These are phyloP conservation scores for Syncephalastrum sp. DNA, from an alignment of 371 early-diverging fungal species.

Conservation along the genomic window DNA sequence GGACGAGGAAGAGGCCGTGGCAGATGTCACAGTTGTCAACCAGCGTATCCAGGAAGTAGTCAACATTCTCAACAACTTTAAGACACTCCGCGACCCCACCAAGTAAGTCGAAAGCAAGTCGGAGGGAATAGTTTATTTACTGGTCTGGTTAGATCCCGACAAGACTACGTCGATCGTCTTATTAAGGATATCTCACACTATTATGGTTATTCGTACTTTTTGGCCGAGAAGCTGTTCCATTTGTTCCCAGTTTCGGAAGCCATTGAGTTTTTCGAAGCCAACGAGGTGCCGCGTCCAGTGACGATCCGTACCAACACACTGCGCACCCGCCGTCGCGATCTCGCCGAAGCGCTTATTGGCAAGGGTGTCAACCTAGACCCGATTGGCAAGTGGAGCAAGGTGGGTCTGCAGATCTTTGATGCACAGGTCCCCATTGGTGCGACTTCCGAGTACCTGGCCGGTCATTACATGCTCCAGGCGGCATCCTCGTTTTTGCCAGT, in stretches of 20 bases:
- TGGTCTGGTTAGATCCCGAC: conserved; percentile 56
- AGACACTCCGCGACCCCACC: conserved; percentile 73
- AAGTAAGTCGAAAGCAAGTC: conserved; percentile 31
- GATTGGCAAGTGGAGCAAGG: conserved; percentile 93
- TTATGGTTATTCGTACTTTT: conserved; percentile 95
- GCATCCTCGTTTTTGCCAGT: conserved; percentile 98
- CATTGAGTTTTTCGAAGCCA: conserved; percentile 98
- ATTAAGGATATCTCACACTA: conserved; percentile 85
- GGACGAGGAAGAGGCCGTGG: conserved; percentile 71
- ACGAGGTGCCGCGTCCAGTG: conserved; percentile 96
- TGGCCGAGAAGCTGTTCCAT: conserved; percentile 91
- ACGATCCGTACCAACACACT: conserved; percentile 98
- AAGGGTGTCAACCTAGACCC: conserved; percentile 98
- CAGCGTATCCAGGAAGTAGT: conserved; percentile 90
- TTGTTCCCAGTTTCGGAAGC: conserved; percentile 90
- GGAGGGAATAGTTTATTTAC: not conserved
- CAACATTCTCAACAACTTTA: conserved; percentile 85
- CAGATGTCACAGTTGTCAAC: conserved; percentile 66
- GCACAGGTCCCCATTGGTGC: conserved; percentile 93
- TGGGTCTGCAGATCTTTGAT: conserved; percentile 91
- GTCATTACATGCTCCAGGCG: conserved; percentile 99
- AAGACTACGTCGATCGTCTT: conserved; percentile 85
- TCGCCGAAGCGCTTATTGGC: conserved; percentile 92
- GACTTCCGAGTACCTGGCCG: conserved; percentile 99
- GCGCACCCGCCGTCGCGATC: conserved; percentile 90